Evolutionary conservation across 352 stramenopile genomes (phyloP), one percentile per base, ranked within the genome.

Genomic region (Pythium coloratum): DNA sequence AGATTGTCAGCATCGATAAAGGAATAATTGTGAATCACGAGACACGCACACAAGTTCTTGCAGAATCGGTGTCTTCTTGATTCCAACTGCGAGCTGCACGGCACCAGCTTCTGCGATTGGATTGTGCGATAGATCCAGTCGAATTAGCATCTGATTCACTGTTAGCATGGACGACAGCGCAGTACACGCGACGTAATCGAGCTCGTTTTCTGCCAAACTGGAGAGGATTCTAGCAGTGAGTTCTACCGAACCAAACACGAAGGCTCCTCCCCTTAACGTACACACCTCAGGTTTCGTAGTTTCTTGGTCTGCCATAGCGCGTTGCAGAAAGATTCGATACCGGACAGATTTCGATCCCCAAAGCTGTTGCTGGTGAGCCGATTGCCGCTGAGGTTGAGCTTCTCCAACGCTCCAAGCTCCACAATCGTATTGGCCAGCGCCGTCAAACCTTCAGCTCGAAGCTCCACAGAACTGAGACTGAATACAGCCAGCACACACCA

Each of bases 311-410:
- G 64, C 73, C 82, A 88, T n/a, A 93, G 46, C 0, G 46, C 65
- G 36, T 78, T 85, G 55, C 81, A 93, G 12, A 91, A 77, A 0
- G 76, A 64, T 58, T 91, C 81, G 20, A 93, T 40, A 0, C 84
- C 84, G 6, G 71, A 64, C 18, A 78, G 44, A 28, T 76, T 80
- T 20, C 76, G 76, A 34, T 93, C 81, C 6, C 82, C 76, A 28
- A 74, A 86, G 55, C 81, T 84, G 54, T 91, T 93, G 59, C 67
- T 60, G 20, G 65, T 63, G 14, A 91, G 30, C 18, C 68, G 58
- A 61, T 91, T 93, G 20, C 49, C 20, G 67, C 78, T 82, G 2
- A 93, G 32, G 20, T 78, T 68, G 10, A 93, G 76, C 8, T 64
- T 77, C 47, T 88, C 78, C 14, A 93, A 63, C 5, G 61, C 59